Evolutionary conservation across 768 basidiomycete species (phyloP).

Genomic region (Hydnum rufescens): DNA sequence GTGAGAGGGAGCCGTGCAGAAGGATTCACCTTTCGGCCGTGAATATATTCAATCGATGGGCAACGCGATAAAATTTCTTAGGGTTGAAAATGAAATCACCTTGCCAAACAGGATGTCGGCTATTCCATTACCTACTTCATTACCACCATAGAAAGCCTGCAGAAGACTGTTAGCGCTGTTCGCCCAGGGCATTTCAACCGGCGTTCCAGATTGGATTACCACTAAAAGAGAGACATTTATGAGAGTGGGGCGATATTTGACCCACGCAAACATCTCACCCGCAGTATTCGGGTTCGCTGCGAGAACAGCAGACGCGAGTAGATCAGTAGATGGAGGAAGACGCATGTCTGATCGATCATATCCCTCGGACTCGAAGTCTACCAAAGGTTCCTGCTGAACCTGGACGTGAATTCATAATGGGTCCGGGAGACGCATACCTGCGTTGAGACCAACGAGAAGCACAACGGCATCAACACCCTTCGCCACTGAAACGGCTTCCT

Average conservation of each 20-base stretch:
- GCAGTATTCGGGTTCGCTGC: constrained; percentile 37
- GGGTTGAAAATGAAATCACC: no score
- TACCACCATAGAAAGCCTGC: constrained; percentile 48
- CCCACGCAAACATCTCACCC: constrained; percentile 28
- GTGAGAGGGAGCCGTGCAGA: constrained; percentile 39
- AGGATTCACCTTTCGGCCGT: no score
- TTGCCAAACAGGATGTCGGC: constrained; percentile 44
- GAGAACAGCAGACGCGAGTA: constrained; percentile 32
- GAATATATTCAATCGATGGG: no score
- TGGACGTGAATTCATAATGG: background rate
- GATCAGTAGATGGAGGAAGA: constrained; percentile 40
- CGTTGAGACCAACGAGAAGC: constrained; percentile 14
- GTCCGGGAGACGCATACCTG: background rate
- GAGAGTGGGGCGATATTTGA: background rate
- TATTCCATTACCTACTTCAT: constrained; percentile 44
- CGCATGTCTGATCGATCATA: constrained; percentile 44
- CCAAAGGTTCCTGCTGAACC: background rate
- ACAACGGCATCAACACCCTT: constrained; percentile 13
- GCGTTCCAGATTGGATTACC: constrained; percentile 25
- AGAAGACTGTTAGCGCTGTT: constrained; percentile 32
- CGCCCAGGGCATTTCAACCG: constrained; percentile 60
- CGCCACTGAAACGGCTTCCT: constrained; percentile 14
- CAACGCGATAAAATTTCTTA: no score
- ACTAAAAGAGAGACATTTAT: background rate
- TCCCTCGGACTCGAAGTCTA: constrained; percentile 54